Percentiles rank a stretch among this genome's conserved stretches.
phyloP scores from a whole-genome alignment of 306 rosid genomes.

The Quercus agrifolia region DNA sequence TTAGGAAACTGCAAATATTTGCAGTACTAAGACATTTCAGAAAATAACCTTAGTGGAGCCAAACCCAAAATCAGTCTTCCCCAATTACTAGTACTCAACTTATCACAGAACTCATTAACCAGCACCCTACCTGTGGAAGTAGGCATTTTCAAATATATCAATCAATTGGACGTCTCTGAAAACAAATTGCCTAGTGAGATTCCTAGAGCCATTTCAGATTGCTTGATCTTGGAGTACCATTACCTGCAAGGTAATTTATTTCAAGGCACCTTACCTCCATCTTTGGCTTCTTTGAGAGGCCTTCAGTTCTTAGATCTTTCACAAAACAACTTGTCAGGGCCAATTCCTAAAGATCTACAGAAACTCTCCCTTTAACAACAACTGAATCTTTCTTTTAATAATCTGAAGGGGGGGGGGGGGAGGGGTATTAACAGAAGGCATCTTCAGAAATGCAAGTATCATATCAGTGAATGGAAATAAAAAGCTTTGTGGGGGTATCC shows the following conservation, averaged over 20 bases:
- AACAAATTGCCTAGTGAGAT: constrained; percentile 27
- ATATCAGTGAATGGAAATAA: neutral
- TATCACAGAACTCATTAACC: constrained; percentile 28
- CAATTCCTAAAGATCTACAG: neutral
- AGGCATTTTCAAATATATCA: constrained; percentile 2
- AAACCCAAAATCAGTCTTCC: constrained; percentile 25
- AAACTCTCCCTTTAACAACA: neutral
- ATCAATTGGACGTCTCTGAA: constrained; percentile 16
- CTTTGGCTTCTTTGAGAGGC: constrained; percentile 28
- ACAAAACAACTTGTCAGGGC: too few species aligned
- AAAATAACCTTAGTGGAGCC: constrained; percentile 24
- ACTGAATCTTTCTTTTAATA: constrained; percentile 11
- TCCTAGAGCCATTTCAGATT: constrained; percentile 29
- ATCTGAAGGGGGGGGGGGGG: neutral
- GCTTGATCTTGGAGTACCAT: constrained; percentile 20
- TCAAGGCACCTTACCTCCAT: constrained; percentile 28
- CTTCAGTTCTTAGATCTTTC: constrained; percentile 15
- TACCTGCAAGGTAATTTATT: constrained; percentile 26
- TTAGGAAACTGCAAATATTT: constrained; percentile 17
- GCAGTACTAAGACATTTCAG: neutral
- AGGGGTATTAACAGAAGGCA: constrained; percentile 34
- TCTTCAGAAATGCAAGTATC: constrained; percentile 24
- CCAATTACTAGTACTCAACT: constrained; percentile 2
- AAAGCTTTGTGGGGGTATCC: constrained; percentile 17
- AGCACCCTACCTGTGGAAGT: constrained; percentile 21